Percentiles rank a stretch among this genome's conserved stretches.
Conservation (phyloP, 352 stramenopile species). For the Phytopythium helicoides region DNA sequence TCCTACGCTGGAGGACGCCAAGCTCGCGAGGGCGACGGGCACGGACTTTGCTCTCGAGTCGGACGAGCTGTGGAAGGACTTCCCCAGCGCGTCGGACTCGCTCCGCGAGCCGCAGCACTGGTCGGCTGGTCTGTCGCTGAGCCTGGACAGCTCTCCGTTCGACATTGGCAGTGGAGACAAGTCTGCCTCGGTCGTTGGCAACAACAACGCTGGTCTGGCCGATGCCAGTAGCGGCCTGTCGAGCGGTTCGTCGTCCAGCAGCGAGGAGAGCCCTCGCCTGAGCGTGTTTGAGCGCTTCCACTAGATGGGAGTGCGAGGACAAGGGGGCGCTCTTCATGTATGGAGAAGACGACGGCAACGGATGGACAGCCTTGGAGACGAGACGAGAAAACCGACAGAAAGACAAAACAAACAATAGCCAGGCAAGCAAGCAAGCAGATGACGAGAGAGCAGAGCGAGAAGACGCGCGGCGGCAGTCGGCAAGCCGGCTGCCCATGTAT, state of each 20-base stretch:
- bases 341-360: not conserved
- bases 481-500: slow-evolving; percentile 4
- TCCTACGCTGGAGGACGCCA: slow-evolving; percentile 1
- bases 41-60: slow-evolving; percentile 60
- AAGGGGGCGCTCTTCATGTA: too few relatives aligned
- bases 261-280: slow-evolving; percentile 73
- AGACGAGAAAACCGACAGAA: too few relatives aligned
- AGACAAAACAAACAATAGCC: too few relatives aligned
- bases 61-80: slow-evolving; percentile 80
- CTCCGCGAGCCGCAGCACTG: slow-evolving; percentile 41
- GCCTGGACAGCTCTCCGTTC: slow-evolving; percentile 46
- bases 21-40: slow-evolving; percentile 18
- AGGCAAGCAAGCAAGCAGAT: too few relatives aligned
- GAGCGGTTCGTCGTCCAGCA: slow-evolving; percentile 37
- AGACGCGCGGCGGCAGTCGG: not conserved
- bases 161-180: slow-evolving; percentile 11
- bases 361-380: not conserved
- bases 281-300: slow-evolving; percentile 86
- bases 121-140: slow-evolving; percentile 58
- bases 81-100: slow-evolving; percentile 37
- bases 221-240: slow-evolving; percentile 21
- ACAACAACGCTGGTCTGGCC: too few relatives aligned
- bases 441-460: too few relatives aligned
- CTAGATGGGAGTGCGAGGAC: slow-evolving; percentile 29
- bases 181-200: not conserved